phyloP scores from a whole-genome alignment of 345 rosid genomes.

The Heritiera littoralis region DNA sequence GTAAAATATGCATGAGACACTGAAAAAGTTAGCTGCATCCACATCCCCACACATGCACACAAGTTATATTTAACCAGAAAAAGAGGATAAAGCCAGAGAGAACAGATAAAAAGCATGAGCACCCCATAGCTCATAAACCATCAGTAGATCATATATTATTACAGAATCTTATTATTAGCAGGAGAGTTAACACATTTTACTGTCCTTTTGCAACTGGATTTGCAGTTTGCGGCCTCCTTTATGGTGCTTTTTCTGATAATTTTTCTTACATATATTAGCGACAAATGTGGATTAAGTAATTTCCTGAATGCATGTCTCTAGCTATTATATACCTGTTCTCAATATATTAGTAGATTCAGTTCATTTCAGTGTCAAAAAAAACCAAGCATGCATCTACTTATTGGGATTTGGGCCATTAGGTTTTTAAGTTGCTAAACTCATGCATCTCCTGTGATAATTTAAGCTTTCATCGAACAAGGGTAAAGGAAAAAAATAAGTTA shows the following conservation, averaged over 20 bases:
- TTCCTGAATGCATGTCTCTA: background rate
- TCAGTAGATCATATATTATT: background rate
- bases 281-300: slow-evolving; percentile 4
- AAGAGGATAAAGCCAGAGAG: no score
- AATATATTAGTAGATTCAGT: background rate
- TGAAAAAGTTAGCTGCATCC: background rate
- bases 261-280: background rate
- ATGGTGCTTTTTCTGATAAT: background rate
- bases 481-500: background rate
- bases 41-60: background rate
- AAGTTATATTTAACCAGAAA: background rate
- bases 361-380: background rate
- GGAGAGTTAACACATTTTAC: background rate
- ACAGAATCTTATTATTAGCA: background rate
- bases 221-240: background rate
- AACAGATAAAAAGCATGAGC: background rate
- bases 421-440: no score
- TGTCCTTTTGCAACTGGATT: background rate
- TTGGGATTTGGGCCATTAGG: background rate
- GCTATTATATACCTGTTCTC: background rate
- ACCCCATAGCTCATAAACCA: background rate
- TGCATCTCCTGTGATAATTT: slow-evolving; percentile 1
- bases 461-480: background rate
- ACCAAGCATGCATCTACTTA: background rate
- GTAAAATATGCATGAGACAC: background rate